Base-by-base conservation (phyloP, 805 yeast species). In the Nakazawaea ernobii region DNA sequence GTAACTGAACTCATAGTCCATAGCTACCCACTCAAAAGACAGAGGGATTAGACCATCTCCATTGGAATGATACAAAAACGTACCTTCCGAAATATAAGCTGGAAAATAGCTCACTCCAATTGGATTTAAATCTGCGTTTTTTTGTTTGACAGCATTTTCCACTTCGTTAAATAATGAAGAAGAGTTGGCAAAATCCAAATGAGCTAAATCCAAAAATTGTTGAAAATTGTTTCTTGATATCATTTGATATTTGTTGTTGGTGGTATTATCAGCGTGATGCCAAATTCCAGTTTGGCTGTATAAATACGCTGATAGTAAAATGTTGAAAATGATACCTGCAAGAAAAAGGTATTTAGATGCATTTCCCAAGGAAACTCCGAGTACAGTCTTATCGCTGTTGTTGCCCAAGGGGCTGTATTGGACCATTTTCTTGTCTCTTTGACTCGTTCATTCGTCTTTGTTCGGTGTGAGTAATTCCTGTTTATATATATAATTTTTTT, bases 1-100 rank as follows among this genome's bases (percentile, higher is more conserved):
- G 51, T 73, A 77, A 52, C 83, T 75, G 60, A 80, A 80, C 54
- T 81, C 86, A 52, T 68, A 74, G 56, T 80, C 84, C 73, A 80
- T 66, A 1, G 86, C 87, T 9, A 79, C 62, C 86, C 87, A 81
- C 57, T 82, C 86, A 30, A 70, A 70, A 24, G 66, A 56, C 0
- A 58, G 57, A 1, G 85, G 84, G 8, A 78, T 53, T 3, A 55
- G 48, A 0, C 70, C 68, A n/a, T 56, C 51, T 3, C 51, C 46
- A 4, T 77, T 78, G 0, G 82, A 67, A 59, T 81, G 86, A 49
- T 77, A 82, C 43, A 82, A 55, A 33, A 76, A 54, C 0, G 86
- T 79, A 4, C 83, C 83, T 39, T 74, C 68, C 0, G 86, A 84
- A 24, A 82, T 67, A 46, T 70, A 71, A 1, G 83, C 86, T 0